Evolutionary conservation across 768 basidiomycete genomes (phyloP).

Genomic region (Leccinellum luteum): DNA sequence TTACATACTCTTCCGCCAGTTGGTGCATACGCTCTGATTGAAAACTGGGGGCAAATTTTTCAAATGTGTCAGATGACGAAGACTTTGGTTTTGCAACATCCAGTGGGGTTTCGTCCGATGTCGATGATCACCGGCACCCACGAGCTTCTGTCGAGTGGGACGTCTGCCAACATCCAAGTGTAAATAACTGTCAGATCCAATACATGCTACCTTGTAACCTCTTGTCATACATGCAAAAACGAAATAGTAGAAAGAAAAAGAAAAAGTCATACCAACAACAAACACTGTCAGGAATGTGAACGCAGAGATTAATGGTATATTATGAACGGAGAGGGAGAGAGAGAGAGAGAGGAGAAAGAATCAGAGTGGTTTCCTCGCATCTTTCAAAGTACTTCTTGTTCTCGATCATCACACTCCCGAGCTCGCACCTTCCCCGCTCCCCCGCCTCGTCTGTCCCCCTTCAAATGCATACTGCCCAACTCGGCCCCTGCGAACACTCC

Average conservation of each 20-base stretch:
- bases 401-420: conserved; percentile 2
- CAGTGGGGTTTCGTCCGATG: too few relatives aligned
- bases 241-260: background rate
- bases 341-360: background rate
- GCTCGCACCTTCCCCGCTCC: conserved; percentile 5
- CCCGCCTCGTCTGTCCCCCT: conserved; percentile 5
- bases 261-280: background rate
- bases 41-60: too few relatives aligned
- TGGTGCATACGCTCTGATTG: too few relatives aligned
- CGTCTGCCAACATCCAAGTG: background rate
- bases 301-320: background rate
- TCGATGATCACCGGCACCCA: too few relatives aligned
- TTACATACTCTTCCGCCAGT: too few relatives aligned
- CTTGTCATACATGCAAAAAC: conserved; percentile 6
- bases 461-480: background rate
- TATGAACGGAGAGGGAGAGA: background rate
- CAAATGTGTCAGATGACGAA: too few relatives aligned
- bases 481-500: conserved; percentile 1
- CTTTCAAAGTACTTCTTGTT: background rate
- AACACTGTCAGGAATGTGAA: background rate
- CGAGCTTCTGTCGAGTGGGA: too few relatives aligned
- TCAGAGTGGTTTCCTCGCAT: background rate
- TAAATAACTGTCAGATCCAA: conserved; percentile 21
- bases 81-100: too few relatives aligned
- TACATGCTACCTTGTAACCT: conserved; percentile 7